Conservation (phyloP, 495 filamentous ascomycete species). For the Aspergillus ostianus region DNA sequence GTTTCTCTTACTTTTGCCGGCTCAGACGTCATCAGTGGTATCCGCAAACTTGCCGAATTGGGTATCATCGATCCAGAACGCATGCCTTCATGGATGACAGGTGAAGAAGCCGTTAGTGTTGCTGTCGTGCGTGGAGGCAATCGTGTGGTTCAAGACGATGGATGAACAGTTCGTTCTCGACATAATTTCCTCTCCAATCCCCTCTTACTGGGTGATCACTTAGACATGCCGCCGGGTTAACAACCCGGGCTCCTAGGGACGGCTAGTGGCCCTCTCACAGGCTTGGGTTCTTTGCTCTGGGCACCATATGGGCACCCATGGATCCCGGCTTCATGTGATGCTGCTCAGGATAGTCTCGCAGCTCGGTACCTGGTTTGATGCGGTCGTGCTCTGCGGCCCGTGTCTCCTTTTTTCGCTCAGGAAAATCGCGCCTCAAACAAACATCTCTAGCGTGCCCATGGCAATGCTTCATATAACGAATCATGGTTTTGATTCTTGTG, state of each 20-base stretch:
- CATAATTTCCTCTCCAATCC: not conserved
- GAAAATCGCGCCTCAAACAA: not conserved
- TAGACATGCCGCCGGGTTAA: not conserved
- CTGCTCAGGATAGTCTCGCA: not conserved
- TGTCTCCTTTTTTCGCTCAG: not conserved
- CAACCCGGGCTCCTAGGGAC: not conserved
- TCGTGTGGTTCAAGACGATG: slow-evolving; percentile 29
- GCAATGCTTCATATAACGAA: not conserved
- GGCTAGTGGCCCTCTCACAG: not conserved
- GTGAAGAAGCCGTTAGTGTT: slow-evolving; percentile 75
- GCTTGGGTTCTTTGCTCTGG: not conserved
- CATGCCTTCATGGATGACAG: slow-evolving; percentile 91
- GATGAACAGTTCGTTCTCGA: slow-evolving; percentile 10
- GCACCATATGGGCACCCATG: not conserved
- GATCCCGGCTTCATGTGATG: no score
- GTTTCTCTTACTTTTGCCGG: slow-evolving; percentile 69
- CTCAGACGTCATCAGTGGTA: slow-evolving; percentile 75
- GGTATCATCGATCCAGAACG: slow-evolving; percentile 69
- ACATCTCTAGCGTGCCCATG: not conserved
- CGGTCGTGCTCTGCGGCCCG: not conserved
- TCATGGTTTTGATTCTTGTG: not conserved
- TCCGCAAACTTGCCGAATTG: slow-evolving; percentile 70
- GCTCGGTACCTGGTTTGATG: not conserved
- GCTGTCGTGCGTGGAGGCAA: slow-evolving; percentile 64
- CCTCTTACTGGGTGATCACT: not conserved